Evolutionary conservation across 169 alveolate species (phyloP).

Genomic region (Plasmodium yoelii): DNA sequence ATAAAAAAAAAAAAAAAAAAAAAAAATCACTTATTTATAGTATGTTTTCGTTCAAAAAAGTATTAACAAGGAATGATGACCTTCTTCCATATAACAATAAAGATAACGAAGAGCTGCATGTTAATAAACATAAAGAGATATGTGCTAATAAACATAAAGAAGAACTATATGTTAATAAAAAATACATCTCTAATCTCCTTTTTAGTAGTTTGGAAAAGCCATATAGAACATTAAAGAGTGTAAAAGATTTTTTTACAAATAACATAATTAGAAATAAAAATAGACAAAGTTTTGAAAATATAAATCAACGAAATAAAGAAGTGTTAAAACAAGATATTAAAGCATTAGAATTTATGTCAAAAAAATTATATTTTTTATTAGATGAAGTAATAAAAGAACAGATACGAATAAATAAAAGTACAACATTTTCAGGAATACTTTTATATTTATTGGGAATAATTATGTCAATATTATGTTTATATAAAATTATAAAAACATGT

Average conservation of each 20-base stretch:
- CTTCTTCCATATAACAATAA: not conserved
- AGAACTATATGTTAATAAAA: not conserved
- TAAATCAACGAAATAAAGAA: constrained; percentile 39
- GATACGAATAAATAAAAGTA: constrained; percentile 49
- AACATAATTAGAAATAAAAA: no score
- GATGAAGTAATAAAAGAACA: constrained; percentile 66
- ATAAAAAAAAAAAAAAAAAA: constrained; percentile 1
- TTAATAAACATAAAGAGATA: no score
- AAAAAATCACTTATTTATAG: constrained; percentile 7
- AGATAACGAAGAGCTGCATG: not conserved
- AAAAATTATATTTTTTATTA: constrained; percentile 48
- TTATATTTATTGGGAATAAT: constrained; percentile 49
- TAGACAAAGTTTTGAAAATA: constrained; percentile 11
- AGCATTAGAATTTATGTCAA: constrained; percentile 60
- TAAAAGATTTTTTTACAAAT: constrained; percentile 37
- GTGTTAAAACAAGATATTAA: constrained; percentile 47
- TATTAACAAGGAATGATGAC: constrained; percentile 4
- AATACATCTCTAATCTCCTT: constrained; percentile 21
- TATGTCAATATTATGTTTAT: constrained; percentile 54
- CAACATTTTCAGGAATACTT: constrained; percentile 41
- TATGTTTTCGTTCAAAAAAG: constrained; percentile 12
- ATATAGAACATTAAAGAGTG: constrained; percentile 51
- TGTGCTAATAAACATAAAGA: not conserved
- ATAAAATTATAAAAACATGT: constrained; percentile 57
- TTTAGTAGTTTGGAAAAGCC: constrained; percentile 31